phyloP scores from a whole-genome alignment of 2,329 filamentous ascomycete species.

The Xylariaceae sp. region DNA sequence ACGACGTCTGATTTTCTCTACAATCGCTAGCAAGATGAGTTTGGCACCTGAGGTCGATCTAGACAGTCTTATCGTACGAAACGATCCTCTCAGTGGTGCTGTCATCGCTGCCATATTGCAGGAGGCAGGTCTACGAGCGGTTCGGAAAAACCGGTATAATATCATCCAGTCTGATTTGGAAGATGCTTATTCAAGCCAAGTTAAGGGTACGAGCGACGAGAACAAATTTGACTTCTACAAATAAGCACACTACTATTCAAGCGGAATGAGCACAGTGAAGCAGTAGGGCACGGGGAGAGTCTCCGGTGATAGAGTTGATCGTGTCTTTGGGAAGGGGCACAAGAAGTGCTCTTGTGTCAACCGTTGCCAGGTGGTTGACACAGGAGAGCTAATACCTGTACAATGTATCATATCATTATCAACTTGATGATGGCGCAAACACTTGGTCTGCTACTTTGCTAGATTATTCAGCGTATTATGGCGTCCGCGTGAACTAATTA shows the following conservation, averaged over 20 bases:
- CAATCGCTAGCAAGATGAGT: conserved; percentile 97
- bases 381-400: no score
- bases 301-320: no score
- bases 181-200: conserved; percentile 94
- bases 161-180: conserved; percentile 97
- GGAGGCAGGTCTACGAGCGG: conserved; percentile 88
- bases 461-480: no score
- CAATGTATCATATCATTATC: no score
- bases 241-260: conserved; percentile 35
- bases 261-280: no score
- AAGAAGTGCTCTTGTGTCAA: no score
- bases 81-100: conserved; percentile 90
- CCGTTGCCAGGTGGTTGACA: no score
- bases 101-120: conserved; percentile 99
- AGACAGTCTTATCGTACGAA: conserved; percentile 92
- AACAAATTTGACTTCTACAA: conserved; percentile 92
- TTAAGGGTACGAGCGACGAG: conserved; percentile 69
- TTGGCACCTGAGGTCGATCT: conserved; percentile 93
- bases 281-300: no score
- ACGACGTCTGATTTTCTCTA: conserved; percentile 91
- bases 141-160: conserved; percentile 97
- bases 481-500: no score
- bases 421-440: no score
- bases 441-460: no score
- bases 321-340: no score